Evolutionary conservation across 2,329 filamentous ascomycete species (phyloP), one percentile per base, ranked within the genome.

Genomic region (Sporothrix globosa): DNA sequence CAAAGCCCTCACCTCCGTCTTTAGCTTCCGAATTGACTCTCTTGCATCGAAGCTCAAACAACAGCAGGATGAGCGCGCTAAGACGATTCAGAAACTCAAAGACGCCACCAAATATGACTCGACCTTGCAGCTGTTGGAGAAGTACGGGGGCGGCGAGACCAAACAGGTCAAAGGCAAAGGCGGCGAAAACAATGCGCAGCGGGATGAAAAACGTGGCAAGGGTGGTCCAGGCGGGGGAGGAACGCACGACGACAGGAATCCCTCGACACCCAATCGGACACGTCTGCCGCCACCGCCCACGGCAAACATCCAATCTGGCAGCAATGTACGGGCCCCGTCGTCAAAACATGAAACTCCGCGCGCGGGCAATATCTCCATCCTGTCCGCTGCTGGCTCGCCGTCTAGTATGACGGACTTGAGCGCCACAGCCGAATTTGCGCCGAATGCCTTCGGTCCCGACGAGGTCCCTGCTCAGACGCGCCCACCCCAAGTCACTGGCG

Each of bases 31-130:
- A 72, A 90, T 96, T 76, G 87, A 90, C 27, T 88, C 84, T 19
- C 85, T 92, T 13, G 87, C 91, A 74, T 80, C 84, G 52, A 86
- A 90, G 53, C 85, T 98, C 41, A 91, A 95, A 75, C 87, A 87
- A 24, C 86, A 94, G 48, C 89, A 94, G 76, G 87, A 88, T 69
- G 92, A 97, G 79, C 89, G 95, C 69, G 88, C 92, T 71, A 89
- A 89, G 75, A 97, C 94, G 1, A 98, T 99, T 74, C 91, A 97
- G 78, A 94, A 94, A 81, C 88, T 99, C 73, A 99, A 99, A 81
- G 90, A 91, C 71, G 94, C 94, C 34, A 99, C 96, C 46, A 97
- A 92, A 79, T 99, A 97, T 82, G 92, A 98, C 80, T 96, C 94
- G 44, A 99, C 96, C 1, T 88, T 96, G 77, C 89, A 97, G 78